Evolutionary conservation across 208 protist species (phyloP).

Genomic region (Plasmodiophora brassicae): DNA sequence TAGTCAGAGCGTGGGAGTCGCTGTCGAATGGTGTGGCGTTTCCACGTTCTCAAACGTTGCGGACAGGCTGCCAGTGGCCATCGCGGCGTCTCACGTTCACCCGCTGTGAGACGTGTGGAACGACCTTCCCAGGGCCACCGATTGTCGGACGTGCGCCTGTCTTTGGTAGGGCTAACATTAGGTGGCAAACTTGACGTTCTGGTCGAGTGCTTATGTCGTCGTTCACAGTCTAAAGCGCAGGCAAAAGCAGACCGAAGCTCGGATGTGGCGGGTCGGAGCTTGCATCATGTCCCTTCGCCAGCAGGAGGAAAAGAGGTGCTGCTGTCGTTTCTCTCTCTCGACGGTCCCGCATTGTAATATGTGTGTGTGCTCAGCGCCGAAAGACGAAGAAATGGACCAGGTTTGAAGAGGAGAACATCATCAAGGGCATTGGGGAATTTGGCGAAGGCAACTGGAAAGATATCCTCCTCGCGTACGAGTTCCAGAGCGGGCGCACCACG

Average conservation of each 20-base stretch:
- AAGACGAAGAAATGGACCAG: background rate
- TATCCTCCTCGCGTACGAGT: slow-evolving; percentile 6
- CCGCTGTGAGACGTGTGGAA: background rate
- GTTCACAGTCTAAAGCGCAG: too few relatives aligned
- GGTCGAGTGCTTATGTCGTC: too few relatives aligned
- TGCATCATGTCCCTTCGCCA: background rate
- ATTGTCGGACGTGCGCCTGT: background rate
- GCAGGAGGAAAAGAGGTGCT: background rate
- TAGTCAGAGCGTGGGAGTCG: background rate
- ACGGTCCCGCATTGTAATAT: background rate
- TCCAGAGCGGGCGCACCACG: background rate
- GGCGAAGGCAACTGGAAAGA: slow-evolving; percentile 26
- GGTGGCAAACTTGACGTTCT: background rate
- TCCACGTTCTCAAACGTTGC: background rate
- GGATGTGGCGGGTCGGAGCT: background rate
- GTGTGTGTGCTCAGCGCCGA: background rate
- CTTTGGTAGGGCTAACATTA: background rate
- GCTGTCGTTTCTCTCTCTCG: background rate
- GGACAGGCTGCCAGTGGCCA: background rate
- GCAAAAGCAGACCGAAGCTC: background rate
- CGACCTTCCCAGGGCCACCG: background rate
- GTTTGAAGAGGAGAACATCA: background rate
- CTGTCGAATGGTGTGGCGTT: background rate
- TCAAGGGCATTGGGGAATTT: background rate
- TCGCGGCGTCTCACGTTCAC: background rate